A percentile compares a stretch with the other conserved stretches of the same genome.
Conservation (phyloP, 2,329 filamentous ascomycete species). For the Phaeophleospora eucalypticola region DNA sequence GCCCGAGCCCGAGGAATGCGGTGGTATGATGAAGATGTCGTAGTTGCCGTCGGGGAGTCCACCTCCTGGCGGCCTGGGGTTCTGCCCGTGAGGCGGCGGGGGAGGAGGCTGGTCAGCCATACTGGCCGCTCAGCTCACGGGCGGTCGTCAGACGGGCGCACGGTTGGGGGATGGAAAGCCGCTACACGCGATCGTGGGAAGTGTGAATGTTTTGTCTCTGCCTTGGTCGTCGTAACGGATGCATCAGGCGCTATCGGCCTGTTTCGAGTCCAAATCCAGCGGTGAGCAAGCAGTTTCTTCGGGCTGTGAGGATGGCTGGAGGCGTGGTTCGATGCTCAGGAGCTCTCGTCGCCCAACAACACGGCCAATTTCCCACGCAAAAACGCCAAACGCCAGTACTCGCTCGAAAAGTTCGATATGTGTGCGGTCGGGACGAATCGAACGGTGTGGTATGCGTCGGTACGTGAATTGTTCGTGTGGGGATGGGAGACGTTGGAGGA, state of each 20-base stretch:
- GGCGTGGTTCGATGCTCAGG: background rate
- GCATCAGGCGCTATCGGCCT: conserved; percentile 14
- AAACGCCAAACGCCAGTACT: background rate
- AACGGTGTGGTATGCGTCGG: too few relatives aligned
- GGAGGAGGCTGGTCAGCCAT: conserved; percentile 52
- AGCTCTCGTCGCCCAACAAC: background rate
- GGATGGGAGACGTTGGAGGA: too few relatives aligned
- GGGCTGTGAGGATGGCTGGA: conserved; percentile 7
- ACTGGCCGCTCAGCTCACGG: conserved; percentile 2
- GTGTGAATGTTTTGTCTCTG: conserved; percentile 11
- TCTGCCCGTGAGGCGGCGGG: conserved; percentile 79
- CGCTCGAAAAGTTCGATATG: background rate
- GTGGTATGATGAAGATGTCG: conserved; percentile 95
- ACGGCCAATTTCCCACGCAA: background rate
- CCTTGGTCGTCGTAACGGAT: conserved; percentile 13
- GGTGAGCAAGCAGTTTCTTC: background rate
- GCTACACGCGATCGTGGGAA: conserved; percentile 10
- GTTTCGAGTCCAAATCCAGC: background rate
- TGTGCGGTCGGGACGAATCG: background rate
- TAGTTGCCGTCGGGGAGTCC: conserved; percentile 79
- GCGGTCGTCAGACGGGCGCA: background rate
- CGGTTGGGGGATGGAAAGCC: background rate
- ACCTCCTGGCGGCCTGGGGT: conserved; percentile 64
- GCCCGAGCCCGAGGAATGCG: conserved; percentile 80
- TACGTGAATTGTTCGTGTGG: too few relatives aligned